These are phyloP conservation scores for Pythium monospermum DNA, from an alignment of 352 stramenopile genomes.

Conservation along the genomic window DNA sequence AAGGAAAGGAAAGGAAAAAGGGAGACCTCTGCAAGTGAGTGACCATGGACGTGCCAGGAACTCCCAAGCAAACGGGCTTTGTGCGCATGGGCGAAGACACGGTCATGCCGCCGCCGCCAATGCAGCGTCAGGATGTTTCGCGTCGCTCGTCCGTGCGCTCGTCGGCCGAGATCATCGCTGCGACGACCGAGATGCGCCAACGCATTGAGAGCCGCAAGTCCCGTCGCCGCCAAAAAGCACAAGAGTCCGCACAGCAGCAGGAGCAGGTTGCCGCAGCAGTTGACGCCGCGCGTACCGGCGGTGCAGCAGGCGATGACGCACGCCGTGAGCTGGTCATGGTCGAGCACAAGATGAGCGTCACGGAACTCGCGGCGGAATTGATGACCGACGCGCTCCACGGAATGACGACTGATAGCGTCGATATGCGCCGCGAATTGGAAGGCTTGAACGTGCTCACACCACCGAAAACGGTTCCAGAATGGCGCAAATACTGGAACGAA, in stretches of 20 bases:
- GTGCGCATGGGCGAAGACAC: slow-evolving; percentile 33
- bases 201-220: slow-evolving; percentile 45
- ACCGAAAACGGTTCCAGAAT: slow-evolving; percentile 47
- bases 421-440: slow-evolving; percentile 42
- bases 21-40: no score
- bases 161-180: slow-evolving; percentile 51
- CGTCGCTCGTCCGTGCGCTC: slow-evolving; percentile 38
- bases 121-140: slow-evolving; percentile 13
- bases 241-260: slow-evolving; percentile 2
- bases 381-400: slow-evolving; percentile 35
- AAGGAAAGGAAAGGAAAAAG: no score
- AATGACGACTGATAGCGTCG: slow-evolving; percentile 42
- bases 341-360: slow-evolving; percentile 48
- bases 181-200: slow-evolving; percentile 49
- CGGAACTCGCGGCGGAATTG: slow-evolving; percentile 40
- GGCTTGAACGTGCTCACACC: slow-evolving; percentile 48
- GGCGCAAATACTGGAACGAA: slow-evolving; percentile 52
- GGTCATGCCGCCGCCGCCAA: not conserved
- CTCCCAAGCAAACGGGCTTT: slow-evolving; percentile 25
- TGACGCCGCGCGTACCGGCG: not conserved
- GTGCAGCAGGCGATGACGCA: slow-evolving; percentile 28
- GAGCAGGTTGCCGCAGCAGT: not conserved
- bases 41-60: slow-evolving; percentile 21
- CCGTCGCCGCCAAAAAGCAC: slow-evolving; percentile 26
- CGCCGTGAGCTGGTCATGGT: slow-evolving; percentile 46